phyloP scores from a whole-genome alignment of 1,284 basidiomycete species.

The Coniferiporia sulphurascens region DNA sequence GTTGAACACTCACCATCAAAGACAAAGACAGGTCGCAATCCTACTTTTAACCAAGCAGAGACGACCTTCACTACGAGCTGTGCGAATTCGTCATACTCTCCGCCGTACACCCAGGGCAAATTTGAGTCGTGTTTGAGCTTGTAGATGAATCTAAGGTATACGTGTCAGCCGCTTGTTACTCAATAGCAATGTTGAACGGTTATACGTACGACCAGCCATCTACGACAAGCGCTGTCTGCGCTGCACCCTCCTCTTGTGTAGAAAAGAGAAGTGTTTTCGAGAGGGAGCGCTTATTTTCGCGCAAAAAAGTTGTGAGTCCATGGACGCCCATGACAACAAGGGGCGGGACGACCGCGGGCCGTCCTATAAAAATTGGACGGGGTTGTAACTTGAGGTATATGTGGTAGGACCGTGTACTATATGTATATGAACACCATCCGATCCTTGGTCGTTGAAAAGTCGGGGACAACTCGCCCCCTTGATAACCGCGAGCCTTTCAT shows the following conservation, averaged over 20 bases:
- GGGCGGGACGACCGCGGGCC: no score
- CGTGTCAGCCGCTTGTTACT: not conserved
- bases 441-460: no score
- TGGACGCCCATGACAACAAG: slow-evolving; percentile 65
- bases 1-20: slow-evolving; percentile 73
- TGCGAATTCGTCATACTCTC: slow-evolving; percentile 68
- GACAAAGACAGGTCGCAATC: slow-evolving; percentile 77
- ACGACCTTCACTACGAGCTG: slow-evolving; percentile 50
- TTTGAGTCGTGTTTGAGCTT: slow-evolving; percentile 57
- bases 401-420: no score
- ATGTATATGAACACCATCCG: no score
- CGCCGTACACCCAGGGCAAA: slow-evolving; percentile 82
- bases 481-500: no score
- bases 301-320: slow-evolving; percentile 75
- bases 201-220: slow-evolving; percentile 85
- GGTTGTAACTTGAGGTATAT: no score
- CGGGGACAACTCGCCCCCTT: no score
- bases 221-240: slow-evolving; percentile 48
- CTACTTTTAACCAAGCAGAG: slow-evolving; percentile 66
- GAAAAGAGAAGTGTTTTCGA: slow-evolving; percentile 46
- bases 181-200: not conserved
- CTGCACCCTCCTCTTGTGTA: slow-evolving; percentile 12
- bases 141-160: slow-evolving; percentile 66
- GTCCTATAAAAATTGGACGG: no score
- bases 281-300: slow-evolving; percentile 62